A percentile compares a stretch with the other conserved stretches of the same genome.
Evolutionary conservation across 352 stramenopile species (phyloP).

Genomic region (Pythium chondricola): DNA sequence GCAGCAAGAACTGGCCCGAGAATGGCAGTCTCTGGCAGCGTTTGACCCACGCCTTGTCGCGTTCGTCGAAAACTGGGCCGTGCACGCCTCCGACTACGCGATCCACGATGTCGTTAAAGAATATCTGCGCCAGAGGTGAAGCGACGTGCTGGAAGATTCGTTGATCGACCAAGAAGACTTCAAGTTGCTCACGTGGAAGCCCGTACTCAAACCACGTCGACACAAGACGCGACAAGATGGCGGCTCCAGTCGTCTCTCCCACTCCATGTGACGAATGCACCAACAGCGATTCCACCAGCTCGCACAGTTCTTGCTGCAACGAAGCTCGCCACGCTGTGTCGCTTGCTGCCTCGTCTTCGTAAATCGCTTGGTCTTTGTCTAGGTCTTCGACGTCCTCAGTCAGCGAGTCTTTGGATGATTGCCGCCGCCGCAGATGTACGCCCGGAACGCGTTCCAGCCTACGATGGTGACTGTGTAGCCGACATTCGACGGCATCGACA

Average conservation of each 20-base stretch:
- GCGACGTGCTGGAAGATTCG: constrained; percentile 57
- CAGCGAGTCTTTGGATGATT: constrained; percentile 27
- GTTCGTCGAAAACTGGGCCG: constrained; percentile 48
- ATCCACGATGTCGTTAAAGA: constrained; percentile 65
- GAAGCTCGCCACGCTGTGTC: not conserved
- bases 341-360: constrained; percentile 5
- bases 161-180: constrained; percentile 54
- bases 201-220: constrained; percentile 84
- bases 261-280: constrained; percentile 24
- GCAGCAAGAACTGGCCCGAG: constrained; percentile 76
- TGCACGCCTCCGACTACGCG: constrained; percentile 29
- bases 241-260: constrained; percentile 29
- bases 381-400: constrained; percentile 10
- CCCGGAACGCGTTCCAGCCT: not conserved
- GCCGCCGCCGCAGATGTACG: not conserved
- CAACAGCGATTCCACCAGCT: constrained; percentile 54
- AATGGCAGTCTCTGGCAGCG: constrained; percentile 73
- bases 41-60: constrained; percentile 68
- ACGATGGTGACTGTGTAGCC: constrained; percentile 59
- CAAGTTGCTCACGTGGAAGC: constrained; percentile 44
- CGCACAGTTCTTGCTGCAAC: constrained; percentile 47
- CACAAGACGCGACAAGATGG: constrained; percentile 70
- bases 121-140: constrained; percentile 58
- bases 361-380: not conserved
- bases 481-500: constrained; percentile 80